Evolutionary conservation across 2,329 filamentous ascomycete species (phyloP).

Genomic region (Botryosphaeria dothidea): DNA sequence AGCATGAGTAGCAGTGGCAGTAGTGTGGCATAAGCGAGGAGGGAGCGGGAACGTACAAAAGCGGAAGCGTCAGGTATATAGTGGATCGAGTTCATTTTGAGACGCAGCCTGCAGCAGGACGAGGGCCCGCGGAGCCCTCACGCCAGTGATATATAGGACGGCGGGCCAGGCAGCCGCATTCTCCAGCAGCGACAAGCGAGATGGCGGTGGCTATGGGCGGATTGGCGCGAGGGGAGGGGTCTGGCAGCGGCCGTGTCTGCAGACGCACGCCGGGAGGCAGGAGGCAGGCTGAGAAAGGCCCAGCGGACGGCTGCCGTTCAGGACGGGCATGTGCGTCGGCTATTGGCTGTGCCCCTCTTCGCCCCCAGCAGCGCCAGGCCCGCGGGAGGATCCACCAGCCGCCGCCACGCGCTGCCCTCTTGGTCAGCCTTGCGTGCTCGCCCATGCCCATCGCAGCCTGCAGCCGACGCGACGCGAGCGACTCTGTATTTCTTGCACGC

Average conservation of each 20-base stretch:
- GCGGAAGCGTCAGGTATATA: neutral
- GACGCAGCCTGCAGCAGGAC: neutral
- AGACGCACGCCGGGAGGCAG: neutral
- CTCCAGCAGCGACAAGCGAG: neutral
- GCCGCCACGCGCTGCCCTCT: neutral
- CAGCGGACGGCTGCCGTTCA: too few species aligned
- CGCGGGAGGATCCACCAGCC: neutral
- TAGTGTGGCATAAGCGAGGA: neutral
- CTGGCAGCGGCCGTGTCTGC: neutral
- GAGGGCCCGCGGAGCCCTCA: neutral
- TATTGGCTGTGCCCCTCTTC: neutral
- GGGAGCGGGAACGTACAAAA: neutral
- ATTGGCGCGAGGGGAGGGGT: neutral
- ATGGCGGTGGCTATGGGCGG: neutral
- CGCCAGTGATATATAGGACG: neutral
- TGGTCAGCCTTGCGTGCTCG: neutral
- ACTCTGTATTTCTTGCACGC: neutral
- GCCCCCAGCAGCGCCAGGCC: neutral
- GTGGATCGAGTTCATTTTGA: constrained; percentile 11
- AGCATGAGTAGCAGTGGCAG: neutral
- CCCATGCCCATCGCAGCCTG: neutral
- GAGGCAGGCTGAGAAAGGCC: neutral
- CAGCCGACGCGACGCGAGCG: neutral
- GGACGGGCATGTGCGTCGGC: neutral
- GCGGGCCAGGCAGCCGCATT: neutral